Evolutionary conservation across 2,329 filamentous ascomycete genomes (phyloP).

Genomic region (Myriosclerotinia scirpicola): DNA sequence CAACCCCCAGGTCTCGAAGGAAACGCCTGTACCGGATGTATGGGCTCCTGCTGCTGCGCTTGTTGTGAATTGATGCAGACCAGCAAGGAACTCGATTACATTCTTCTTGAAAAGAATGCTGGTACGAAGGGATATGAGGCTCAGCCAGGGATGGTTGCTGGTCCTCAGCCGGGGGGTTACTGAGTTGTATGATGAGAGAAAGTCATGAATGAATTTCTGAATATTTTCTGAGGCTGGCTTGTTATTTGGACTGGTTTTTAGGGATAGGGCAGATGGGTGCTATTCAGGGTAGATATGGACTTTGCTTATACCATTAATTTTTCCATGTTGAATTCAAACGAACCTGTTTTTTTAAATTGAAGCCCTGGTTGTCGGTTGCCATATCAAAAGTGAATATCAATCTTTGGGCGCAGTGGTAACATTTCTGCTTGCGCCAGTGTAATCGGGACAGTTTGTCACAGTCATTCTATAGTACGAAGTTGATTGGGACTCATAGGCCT

Average conservation of each 20-base stretch:
- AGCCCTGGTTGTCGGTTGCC: background rate
- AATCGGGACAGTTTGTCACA: too few species aligned
- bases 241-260: background rate
- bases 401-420: too few species aligned
- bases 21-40: slow-evolving; percentile 5
- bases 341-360: too few species aligned
- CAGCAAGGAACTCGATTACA: slow-evolving; percentile 24
- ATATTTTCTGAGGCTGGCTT: background rate
- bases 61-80: slow-evolving; percentile 26
- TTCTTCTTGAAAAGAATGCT: slow-evolving; percentile 14
- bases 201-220: background rate
- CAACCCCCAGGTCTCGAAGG: slow-evolving; percentile 13
- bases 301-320: slow-evolving; percentile 12
- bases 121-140: slow-evolving; percentile 6
- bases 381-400: too few species aligned
- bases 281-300: background rate
- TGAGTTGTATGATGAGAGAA: background rate
- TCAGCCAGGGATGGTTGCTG: slow-evolving; percentile 9
- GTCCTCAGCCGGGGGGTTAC: background rate
- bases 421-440: too few species aligned
- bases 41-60: slow-evolving; percentile 16
- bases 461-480: too few species aligned
- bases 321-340: background rate
- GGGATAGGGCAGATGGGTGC: background rate
- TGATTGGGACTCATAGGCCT: too few species aligned